Evolutionary conservation across 371 early-diverging fungal species (phyloP), one percentile per base, ranked within the genome.

Genomic region (Mucor racemosus): DNA sequence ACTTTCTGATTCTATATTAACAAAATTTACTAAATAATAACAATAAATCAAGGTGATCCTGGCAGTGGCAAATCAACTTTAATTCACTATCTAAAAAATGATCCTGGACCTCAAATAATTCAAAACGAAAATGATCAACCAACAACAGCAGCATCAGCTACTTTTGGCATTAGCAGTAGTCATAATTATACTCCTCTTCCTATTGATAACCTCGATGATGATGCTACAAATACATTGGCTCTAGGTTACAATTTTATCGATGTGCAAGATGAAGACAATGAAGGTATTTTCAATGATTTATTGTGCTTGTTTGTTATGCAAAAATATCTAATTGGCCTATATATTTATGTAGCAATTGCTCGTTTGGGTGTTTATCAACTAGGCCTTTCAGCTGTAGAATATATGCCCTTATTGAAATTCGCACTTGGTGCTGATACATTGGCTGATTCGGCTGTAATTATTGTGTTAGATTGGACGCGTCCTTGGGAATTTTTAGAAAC

Each of bases 391-490:
- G 83, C 91, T 58, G 75, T 85, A 13, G 86, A 89, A 62, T 94
- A 92, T 63, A 82, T 88, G 62, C 86, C 90, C 41, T 79, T 96
- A 62, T 76, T 96, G 21, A 86, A 85, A 62, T 90, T 92, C 68
- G 92, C 92, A n/a, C 76, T 95, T 57, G 87, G 86, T 65, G 75
- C 86, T 19, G 82, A 87, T 33, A 86, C 91, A 8, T 75, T 94
- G 44, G 71, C 84, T 0, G 88, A 90, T 72, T 79, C 91, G 3
- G 79, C 89, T 11, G 91, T 91, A 2, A 78, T 96, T 11, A 82
- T 97, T 50, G 90, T 90, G 42, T 78, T 98, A 60, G 97, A 97
- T 76, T 98, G 98, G 98, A 85, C 90, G 39, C 85, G 86, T 75
- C 98, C 98, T 17, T 96, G 96, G 95, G 80, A 76, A 42, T 97